Conservation (phyloP, 2,329 filamentous ascomycete species). For the Trichoderma sp. region DNA sequence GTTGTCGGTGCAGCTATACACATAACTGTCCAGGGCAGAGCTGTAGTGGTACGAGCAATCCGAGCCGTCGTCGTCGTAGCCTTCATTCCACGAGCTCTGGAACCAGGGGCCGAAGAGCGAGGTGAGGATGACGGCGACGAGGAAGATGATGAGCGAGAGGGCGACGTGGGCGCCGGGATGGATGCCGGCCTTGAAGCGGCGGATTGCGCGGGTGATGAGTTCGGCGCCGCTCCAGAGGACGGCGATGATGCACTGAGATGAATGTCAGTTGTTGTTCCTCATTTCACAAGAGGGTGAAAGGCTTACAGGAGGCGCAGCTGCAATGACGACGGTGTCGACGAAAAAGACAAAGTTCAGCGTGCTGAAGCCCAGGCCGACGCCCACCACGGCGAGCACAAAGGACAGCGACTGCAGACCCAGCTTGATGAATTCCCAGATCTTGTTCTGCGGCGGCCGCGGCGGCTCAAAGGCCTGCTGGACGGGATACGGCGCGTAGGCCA, state of each 20-base stretch:
- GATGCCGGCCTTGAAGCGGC: constrained; percentile 40
- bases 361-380: constrained; percentile 2
- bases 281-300: background rate
- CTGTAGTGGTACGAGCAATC: background rate
- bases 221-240: constrained; percentile 45
- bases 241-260: constrained; percentile 36
- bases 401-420: background rate
- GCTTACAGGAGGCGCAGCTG: constrained; percentile 5
- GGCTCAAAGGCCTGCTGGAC: background rate
- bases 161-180: constrained; percentile 49
- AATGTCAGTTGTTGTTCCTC: too few species aligned
- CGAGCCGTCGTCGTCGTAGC: background rate
- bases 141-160: constrained; percentile 46
- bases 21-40: background rate
- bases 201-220: constrained; percentile 39
- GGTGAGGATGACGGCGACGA: constrained; percentile 36
- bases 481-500: background rate
- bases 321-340: background rate
- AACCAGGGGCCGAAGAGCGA: constrained; percentile 30
- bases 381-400: background rate
- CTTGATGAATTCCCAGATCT: constrained; percentile 8
- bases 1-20: background rate
- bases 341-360: background rate
- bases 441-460: background rate
- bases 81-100: constrained; percentile 21